Base-by-base conservation (phyloP, 2,329 filamentous ascomycete species). In the Uncinocarpus reesii region DNA sequence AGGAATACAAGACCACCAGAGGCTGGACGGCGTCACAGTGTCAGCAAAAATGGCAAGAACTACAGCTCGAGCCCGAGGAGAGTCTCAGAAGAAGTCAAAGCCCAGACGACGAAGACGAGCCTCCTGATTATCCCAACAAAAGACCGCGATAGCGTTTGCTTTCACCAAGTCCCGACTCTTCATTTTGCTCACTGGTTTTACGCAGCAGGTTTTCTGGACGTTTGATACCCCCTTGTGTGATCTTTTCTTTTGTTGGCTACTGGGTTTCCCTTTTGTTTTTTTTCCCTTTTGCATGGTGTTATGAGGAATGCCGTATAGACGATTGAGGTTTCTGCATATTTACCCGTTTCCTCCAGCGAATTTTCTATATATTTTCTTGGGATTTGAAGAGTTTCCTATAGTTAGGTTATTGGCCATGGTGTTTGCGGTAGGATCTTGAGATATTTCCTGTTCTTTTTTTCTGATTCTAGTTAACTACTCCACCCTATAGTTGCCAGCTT, bases 21-120 rank as follows among this genome's bases (percentile, higher is more conserved):
- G 45, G 51, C 15, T 68, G 65, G 43, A 64, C 62, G 2, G 53
- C 65, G 15, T 57, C 62, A 44, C 60, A 67, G 57, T 67, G 66
- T 50, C 58, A 63, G 53, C 43, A 51, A 34, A 54, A 54, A 49
- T 56, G 52, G 50, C 51, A 46, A 40, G 46, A 43, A 46, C 42
- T 51, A 42, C 48, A 49, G 16, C 34, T 40, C 2, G 47, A 50
- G 26, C 21, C 37, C 31, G 13, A 15, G 31, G 16, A 47, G 16
- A 47, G 18, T 28, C 18, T 23, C 32, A 37, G 21, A 23, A 40
- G 47, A 32, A 49, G 29, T 26, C 42, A 21, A 42, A 44, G 41
- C 29, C 42, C 34, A 11, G 47, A 51, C 7, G 38, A 44, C 34
- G 40, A 49, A 29, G 42, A 49, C 15, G 50, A 49, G 20, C 36